These are phyloP conservation scores for Beauveria caledonica DNA, from an alignment of 2,329 filamentous ascomycete species.

Conservation along the genomic window DNA sequence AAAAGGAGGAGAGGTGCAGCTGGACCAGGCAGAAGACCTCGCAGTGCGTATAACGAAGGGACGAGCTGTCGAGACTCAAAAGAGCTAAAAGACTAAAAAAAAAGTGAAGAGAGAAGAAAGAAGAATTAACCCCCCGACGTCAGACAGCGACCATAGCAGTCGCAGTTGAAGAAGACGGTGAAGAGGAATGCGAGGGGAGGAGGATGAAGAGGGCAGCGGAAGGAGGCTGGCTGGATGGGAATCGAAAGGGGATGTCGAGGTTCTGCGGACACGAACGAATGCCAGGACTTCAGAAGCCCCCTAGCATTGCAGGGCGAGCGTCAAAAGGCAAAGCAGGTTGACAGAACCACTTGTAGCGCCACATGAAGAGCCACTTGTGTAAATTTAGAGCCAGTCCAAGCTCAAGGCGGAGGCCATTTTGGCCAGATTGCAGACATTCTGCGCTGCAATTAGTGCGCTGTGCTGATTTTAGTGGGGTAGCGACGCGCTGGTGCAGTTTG, in stretches of 20 bases:
- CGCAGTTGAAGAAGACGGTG: constrained; percentile 11
- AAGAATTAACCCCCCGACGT: constrained; percentile 11
- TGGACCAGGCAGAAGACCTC: constrained; percentile 16
- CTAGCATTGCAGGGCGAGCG: constrained; percentile 2
- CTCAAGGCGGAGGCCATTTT: not conserved
- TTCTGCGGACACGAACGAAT: constrained; percentile 1
- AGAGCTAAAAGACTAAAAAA: constrained; percentile 13
- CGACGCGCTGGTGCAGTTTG: not conserved
- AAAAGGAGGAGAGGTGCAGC: constrained; percentile 10
- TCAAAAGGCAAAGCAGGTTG: not conserved
- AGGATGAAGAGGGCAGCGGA: not conserved
- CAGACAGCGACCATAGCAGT: constrained; percentile 13
- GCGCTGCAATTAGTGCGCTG: constrained; percentile 1
- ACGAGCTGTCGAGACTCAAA: constrained; percentile 29
- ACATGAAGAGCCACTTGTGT: too few relatives aligned
- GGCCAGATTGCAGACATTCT: constrained; percentile 9
- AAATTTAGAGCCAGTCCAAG: not conserved
- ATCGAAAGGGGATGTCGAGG: constrained; percentile 8
- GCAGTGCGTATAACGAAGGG: constrained; percentile 23
- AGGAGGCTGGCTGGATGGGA: not conserved
- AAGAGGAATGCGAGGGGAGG: not conserved
- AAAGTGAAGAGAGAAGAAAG: constrained; percentile 16
- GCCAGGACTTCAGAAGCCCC: not conserved
- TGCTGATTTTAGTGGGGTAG: constrained; percentile 6
- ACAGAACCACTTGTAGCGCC: not conserved